Evolutionary conservation across 2,329 filamentous ascomycete species (phyloP).

Genomic region (Tolypocladium paradoxum): DNA sequence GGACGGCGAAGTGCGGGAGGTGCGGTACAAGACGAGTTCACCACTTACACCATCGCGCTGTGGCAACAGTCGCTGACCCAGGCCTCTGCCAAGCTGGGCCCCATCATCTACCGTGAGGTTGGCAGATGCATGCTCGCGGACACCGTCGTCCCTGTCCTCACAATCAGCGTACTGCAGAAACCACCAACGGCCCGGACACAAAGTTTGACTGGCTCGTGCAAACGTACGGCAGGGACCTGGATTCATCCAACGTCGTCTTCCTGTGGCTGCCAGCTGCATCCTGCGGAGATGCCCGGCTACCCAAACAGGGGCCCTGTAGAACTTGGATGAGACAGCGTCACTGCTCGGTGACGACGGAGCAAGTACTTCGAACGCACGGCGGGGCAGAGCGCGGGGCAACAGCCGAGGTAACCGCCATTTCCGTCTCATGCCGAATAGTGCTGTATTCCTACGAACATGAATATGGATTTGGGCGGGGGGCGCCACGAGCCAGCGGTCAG

Average conservation of each 20-base stretch:
- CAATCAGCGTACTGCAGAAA: constrained; percentile 1
- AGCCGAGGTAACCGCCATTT: neutral
- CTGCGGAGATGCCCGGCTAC: neutral
- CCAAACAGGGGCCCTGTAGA: neutral
- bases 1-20: constrained; percentile 4
- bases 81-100: constrained; percentile 5
- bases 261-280: constrained; percentile 5
- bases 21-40: constrained; percentile 12
- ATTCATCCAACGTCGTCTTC: constrained; percentile 8
- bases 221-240: constrained; percentile 6
- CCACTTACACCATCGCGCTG: constrained; percentile 13
- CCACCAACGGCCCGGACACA: constrained; percentile 1
- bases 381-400: neutral
- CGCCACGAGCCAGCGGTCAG: neutral
- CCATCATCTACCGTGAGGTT: constrained; percentile 5
- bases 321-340: neutral
- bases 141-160: neutral
- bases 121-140: neutral
- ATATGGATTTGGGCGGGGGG: neutral
- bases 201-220: constrained; percentile 9
- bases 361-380: too few relatives aligned
- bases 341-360: neutral
- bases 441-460: neutral
- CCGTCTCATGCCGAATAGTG: neutral
- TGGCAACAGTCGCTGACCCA: constrained; percentile 10